A percentile compares a stretch with the other conserved stretches of the same genome.
These are phyloP conservation scores for Solanum clarkiae DNA, from an alignment of 257 asterid species.

Conservation along the genomic window DNA sequence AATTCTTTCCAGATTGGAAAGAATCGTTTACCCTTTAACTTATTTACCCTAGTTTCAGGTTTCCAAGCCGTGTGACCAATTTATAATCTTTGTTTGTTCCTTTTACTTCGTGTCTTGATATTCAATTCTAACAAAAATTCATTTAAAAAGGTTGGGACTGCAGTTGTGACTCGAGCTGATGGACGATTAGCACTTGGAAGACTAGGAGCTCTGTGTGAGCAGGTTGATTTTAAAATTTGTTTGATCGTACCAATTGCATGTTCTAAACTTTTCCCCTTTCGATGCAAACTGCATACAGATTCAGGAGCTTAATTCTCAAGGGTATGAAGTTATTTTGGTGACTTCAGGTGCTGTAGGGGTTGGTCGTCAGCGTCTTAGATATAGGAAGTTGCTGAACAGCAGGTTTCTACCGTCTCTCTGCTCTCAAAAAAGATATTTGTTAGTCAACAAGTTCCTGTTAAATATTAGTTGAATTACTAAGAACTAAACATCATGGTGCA, in stretches of 20 bases:
- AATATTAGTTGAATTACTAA: not conserved
- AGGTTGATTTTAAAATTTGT: slow-evolving; percentile 24
- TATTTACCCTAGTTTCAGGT: not conserved
- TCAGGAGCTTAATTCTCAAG: slow-evolving; percentile 67
- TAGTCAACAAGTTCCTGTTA: not conserved
- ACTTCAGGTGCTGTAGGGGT: slow-evolving; percentile 97
- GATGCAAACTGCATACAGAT: slow-evolving; percentile 43
- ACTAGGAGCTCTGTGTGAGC: slow-evolving; percentile 93
- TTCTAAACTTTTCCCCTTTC: slow-evolving; percentile 4
- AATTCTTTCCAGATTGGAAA: not conserved
- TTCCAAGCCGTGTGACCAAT: not conserved
- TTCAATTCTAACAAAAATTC: not conserved
- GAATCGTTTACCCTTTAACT: not conserved
- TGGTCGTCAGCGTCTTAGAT: slow-evolving; percentile 89
- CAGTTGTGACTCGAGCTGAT: slow-evolving; percentile 61
- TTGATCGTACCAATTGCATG: not conserved
- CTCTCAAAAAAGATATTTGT: not conserved
- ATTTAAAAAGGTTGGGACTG: slow-evolving; percentile 66
- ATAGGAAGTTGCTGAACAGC: slow-evolving; percentile 73
- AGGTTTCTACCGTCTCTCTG: slow-evolving; percentile 32
- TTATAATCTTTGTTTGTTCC: not conserved
- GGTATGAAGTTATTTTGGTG: slow-evolving; percentile 88
- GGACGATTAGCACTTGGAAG: slow-evolving; percentile 96
- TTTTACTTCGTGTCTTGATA: not conserved
- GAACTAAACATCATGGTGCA: not conserved